Conservation (phyloP, 257 asterid species). For the Petunia axillaris region DNA sequence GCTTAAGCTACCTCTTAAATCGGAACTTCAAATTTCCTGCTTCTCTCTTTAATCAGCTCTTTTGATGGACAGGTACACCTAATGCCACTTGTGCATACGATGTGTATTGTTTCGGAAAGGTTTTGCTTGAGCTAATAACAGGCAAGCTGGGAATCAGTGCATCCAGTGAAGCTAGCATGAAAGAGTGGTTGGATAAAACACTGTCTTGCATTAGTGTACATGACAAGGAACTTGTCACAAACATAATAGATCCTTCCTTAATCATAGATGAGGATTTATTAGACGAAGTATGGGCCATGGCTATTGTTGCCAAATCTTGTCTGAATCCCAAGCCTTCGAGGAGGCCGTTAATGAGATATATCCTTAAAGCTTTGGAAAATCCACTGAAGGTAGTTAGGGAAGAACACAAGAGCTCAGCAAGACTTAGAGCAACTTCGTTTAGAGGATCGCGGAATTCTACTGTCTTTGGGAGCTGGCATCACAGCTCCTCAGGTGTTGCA, state of each 20-base stretch:
- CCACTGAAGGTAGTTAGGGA: constrained; percentile 93
- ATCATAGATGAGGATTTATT: constrained; percentile 86
- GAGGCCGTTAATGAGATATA: constrained; percentile 87
- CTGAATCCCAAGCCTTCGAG: constrained; percentile 84
- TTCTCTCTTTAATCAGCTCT: not conserved
- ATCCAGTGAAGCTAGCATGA: constrained; percentile 56
- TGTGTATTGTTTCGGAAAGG: constrained; percentile 92
- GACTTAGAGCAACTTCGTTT: constrained; percentile 76
- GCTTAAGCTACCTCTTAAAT: not conserved
- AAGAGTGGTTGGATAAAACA: constrained; percentile 73
- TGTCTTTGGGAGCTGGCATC: constrained; percentile 84
- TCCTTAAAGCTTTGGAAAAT: constrained; percentile 89
- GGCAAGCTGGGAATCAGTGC: constrained; percentile 93
- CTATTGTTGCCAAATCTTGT: constrained; percentile 88
- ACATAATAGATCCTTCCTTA: constrained; percentile 84
- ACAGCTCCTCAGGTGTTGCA: constrained; percentile 68
- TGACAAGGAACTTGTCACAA: constrained; percentile 88
- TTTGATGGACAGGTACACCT: constrained; percentile 52
- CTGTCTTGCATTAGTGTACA: constrained; percentile 71
- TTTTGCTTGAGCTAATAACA: constrained; percentile 88
- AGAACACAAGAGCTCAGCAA: constrained; percentile 70
- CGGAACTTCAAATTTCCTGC: not conserved
- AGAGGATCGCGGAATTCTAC: constrained; percentile 95
- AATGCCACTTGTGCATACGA: constrained; percentile 79
- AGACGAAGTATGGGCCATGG: constrained; percentile 99